Conservation (phyloP, 1,284 basidiomycete genomes). For the Apiotrichum domesticum region DNA sequence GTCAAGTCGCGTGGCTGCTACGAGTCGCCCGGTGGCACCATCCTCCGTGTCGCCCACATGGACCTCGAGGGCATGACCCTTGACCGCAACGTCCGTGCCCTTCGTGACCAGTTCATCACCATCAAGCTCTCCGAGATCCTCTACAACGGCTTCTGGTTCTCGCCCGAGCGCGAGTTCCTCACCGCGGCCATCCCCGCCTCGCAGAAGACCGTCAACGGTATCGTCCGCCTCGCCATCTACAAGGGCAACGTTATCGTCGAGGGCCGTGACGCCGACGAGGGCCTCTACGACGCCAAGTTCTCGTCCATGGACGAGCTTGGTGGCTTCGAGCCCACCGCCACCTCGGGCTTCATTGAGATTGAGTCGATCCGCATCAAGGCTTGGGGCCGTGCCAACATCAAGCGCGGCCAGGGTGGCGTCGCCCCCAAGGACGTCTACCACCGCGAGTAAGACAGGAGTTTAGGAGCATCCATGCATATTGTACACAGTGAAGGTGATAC, state of each 20-base stretch:
- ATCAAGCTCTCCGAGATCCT: slow-evolving; percentile 82
- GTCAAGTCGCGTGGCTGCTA: slow-evolving; percentile 99
- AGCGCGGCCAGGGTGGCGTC: slow-evolving; percentile 73
- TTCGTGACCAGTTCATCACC: slow-evolving; percentile 93
- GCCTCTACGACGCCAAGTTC: slow-evolving; percentile 90
- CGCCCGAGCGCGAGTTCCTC: slow-evolving; percentile 93
- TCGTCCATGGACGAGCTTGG: slow-evolving; percentile 99
- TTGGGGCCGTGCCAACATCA: slow-evolving; percentile 56
- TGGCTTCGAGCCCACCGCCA: slow-evolving; percentile 90
- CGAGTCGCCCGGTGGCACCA: slow-evolving; percentile 93
- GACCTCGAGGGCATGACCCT: slow-evolving; percentile 96
- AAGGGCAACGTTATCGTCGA: slow-evolving; percentile 95
- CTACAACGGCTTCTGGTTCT: slow-evolving; percentile 92
- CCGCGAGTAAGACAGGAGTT: slow-evolving; percentile 33
- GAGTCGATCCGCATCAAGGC: slow-evolving; percentile 95
- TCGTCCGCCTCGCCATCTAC: slow-evolving; percentile 84
- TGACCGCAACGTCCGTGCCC: slow-evolving; percentile 90
- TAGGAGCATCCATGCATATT: slow-evolving; percentile 3
- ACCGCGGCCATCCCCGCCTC: slow-evolving; percentile 81
- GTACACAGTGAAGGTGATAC: not conserved
- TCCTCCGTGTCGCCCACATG: slow-evolving; percentile 90
- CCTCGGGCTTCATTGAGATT: slow-evolving; percentile 88
- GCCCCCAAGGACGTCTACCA: slow-evolving; percentile 70
- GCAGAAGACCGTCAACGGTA: slow-evolving; percentile 93
- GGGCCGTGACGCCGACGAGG: slow-evolving; percentile 80